A percentile compares a stretch with the other conserved stretches of the same genome.
These are phyloP conservation scores for Gymnopus androsaceus DNA, from an alignment of 1,284 basidiomycete genomes.

Conservation along the genomic window DNA sequence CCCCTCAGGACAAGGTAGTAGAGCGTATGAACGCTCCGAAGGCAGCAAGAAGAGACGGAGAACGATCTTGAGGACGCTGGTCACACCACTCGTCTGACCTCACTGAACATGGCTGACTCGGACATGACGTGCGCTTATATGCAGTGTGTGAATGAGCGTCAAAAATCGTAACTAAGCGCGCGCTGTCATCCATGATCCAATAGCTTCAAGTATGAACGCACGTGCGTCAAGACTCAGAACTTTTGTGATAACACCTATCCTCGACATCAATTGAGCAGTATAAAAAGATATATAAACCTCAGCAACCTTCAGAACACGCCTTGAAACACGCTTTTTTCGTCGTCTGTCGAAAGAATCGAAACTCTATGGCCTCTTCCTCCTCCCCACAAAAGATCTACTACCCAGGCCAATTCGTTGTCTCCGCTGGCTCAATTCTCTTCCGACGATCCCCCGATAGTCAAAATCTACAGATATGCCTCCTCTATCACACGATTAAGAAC, in stretches of 20 bases:
- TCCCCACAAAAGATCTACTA: conserved; percentile 23
- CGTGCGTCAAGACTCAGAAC: background rate
- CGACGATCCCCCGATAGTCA: conserved; percentile 25
- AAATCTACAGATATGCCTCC: conserved; percentile 27
- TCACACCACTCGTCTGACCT: too few species aligned
- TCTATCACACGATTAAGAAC: conserved; percentile 34
- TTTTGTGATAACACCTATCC: background rate
- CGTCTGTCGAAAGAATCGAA: background rate
- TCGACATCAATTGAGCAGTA: background rate
- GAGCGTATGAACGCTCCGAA: too few species aligned
- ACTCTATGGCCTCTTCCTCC: conserved; percentile 16
- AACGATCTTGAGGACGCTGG: too few species aligned
- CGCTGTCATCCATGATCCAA: background rate
- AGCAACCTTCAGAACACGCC: background rate
- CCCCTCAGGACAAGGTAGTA: too few species aligned
- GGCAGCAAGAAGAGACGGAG: too few species aligned
- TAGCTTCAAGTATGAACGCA: background rate
- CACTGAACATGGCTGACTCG: too few species aligned
- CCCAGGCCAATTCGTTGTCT: conserved; percentile 30
- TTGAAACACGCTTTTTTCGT: background rate
- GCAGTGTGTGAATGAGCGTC: conserved; percentile 1
- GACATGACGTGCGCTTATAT: too few species aligned
- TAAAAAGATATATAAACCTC: conserved; percentile 4
- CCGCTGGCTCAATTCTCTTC: conserved; percentile 35
- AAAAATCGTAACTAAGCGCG: background rate